Evolutionary conservation across 306 rosid species (phyloP), one percentile per base, ranked within the genome.

Genomic region (Arachis stenosperma): DNA sequence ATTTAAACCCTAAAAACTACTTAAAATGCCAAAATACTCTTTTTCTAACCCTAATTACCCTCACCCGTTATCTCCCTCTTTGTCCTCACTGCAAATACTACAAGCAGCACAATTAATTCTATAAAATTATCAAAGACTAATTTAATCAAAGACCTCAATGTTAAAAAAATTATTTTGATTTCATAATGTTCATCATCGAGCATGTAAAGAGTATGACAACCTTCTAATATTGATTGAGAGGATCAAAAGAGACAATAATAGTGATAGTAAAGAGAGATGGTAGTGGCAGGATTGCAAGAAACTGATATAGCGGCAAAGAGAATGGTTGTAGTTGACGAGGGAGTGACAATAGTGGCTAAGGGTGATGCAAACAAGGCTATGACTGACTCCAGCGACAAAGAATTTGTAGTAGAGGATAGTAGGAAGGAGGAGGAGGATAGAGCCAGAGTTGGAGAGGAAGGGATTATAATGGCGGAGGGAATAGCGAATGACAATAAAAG

Each of bases 181-280:
- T n/a, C 8, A 13, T 51, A 51, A 15, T 75, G 66, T 2, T 41
- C 2, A 11, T 59, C 78, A 73, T 79, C 70, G 36, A 8, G 3
- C 76, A 65, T 71, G 70, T 54, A 70, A 36, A 44, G 29, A 81
- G 7, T n/a, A 81, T 71, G 2, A 81, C 78, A 0, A 81, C 74
- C 65, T 75, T 81, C 7, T 51, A 76, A 17, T 76, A 78, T 15
- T 27, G 8, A 0, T 33, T 58, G 5, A 2, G 3, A 7, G 78
- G 33, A 65, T 81, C 84, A 14, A 81, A 81, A n/a, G 66, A 80
- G 9, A 81, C 64, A 14, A 53, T 78, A 17, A 70, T 17, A 27
- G 1, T n/a, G 3, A 40, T 48, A 22, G 39, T 46, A 48, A 3
- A 37, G 13, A 2, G 6, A 29, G 13, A 22, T 9, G 3, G 30